phyloP scores from a whole-genome alignment of 495 filamentous ascomycete species.

The Aspergillus egyptiacus region DNA sequence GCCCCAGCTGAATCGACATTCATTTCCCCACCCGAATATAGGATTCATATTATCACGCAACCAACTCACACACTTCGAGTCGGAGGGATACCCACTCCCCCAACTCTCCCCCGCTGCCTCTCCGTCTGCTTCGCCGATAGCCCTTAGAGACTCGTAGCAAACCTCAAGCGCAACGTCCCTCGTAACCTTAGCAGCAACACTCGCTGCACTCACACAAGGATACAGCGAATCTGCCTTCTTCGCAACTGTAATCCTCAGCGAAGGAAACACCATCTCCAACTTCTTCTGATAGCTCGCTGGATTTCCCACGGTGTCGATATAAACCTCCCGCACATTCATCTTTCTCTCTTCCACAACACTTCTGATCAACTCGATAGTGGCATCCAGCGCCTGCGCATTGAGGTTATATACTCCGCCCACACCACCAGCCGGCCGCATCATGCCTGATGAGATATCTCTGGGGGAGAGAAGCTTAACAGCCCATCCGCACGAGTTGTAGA shows the following conservation, averaged over 20 bases:
- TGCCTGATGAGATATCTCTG: slow-evolving; percentile 72
- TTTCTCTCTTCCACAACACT: slow-evolving; percentile 62
- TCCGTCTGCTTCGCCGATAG: not conserved
- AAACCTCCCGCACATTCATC: slow-evolving; percentile 80
- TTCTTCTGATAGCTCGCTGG: slow-evolving; percentile 77
- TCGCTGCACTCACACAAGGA: slow-evolving; percentile 88
- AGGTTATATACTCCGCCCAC: slow-evolving; percentile 68
- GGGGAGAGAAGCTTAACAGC: slow-evolving; percentile 76
- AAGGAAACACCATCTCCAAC: slow-evolving; percentile 78
- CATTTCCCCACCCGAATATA: slow-evolving; percentile 89
- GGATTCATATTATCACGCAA: slow-evolving; percentile 80
- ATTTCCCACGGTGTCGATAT: slow-evolving; percentile 89
- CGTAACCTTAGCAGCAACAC: slow-evolving; percentile 93
- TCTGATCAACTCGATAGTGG: slow-evolving; percentile 78
- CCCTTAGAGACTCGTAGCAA: slow-evolving; percentile 48
- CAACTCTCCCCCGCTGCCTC: slow-evolving; percentile 48
- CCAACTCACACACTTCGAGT: slow-evolving; percentile 76
- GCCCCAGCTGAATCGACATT: slow-evolving; percentile 92
- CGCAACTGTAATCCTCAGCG: slow-evolving; percentile 72
- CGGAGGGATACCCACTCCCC: slow-evolving; percentile 92
- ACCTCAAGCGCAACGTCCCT: slow-evolving; percentile 82
- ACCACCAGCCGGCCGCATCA: slow-evolving; percentile 54
- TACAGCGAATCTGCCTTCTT: slow-evolving; percentile 96
- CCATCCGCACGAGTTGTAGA: slow-evolving; percentile 71
- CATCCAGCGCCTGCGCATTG: slow-evolving; percentile 97